Percentiles rank a stretch among this genome's conserved stretches.
Conservation (phyloP, 2,329 filamentous ascomycete species). For the Sclerotinia borealis region DNA sequence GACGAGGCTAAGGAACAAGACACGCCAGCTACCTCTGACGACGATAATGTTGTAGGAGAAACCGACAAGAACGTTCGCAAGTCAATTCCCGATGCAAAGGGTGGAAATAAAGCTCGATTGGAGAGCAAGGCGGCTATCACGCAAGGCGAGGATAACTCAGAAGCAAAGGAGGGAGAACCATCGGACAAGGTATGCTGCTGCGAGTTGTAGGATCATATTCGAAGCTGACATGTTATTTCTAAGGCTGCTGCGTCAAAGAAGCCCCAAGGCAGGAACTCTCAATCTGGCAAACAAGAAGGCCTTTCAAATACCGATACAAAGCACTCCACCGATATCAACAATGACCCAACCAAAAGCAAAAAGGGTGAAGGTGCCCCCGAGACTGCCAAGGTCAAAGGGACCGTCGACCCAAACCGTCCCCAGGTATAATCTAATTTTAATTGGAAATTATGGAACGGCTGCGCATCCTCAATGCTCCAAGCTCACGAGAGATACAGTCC, state of each 20-base stretch:
- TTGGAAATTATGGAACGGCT: neutral
- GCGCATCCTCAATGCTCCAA: slow-evolving; percentile 1
- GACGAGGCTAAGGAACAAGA: slow-evolving; percentile 29
- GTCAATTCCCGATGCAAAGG: slow-evolving; percentile 34
- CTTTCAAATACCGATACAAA: slow-evolving; percentile 46
- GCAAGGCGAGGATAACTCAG: slow-evolving; percentile 14
- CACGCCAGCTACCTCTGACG: slow-evolving; percentile 32
- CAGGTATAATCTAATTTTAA: slow-evolving; percentile 23
- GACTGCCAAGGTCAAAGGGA: slow-evolving; percentile 47
- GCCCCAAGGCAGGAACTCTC: slow-evolving; percentile 36
- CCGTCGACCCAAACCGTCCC: slow-evolving; percentile 34
- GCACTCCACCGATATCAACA: slow-evolving; percentile 41
- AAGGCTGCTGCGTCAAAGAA: slow-evolving; percentile 26
- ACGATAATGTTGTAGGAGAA: slow-evolving; percentile 20
- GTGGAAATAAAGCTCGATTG: slow-evolving; percentile 34
- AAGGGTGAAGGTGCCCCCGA: slow-evolving; percentile 53
- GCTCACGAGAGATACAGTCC: slow-evolving; percentile 12
- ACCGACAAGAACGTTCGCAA: slow-evolving; percentile 33
- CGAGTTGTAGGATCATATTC: neutral
- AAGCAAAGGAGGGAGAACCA: slow-evolving; percentile 20
- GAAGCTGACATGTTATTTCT: slow-evolving; percentile 15
- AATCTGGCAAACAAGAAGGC: slow-evolving; percentile 47
- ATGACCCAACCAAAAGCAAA: slow-evolving; percentile 43
- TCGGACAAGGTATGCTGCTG: slow-evolving; percentile 20
- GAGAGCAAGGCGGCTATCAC: slow-evolving; percentile 33